A percentile compares a stretch with the other conserved stretches of the same genome.
phyloP scores from a whole-genome alignment of 257 asterid genomes.

The Cruciata laevipes region DNA sequence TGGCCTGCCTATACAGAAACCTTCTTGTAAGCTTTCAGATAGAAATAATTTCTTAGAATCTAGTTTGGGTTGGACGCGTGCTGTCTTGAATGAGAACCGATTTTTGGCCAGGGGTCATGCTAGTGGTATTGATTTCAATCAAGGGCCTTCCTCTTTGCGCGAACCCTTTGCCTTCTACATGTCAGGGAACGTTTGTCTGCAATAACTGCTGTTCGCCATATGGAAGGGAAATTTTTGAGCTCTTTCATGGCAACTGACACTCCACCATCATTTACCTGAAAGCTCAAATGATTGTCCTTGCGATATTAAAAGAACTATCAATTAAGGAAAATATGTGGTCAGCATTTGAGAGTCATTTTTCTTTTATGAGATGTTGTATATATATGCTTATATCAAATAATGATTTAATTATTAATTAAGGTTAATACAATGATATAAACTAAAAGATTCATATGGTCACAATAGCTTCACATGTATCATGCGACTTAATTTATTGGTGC shows the following conservation, averaged over 20 bases:
- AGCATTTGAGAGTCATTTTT: constrained; percentile 42
- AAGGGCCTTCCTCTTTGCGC: constrained; percentile 50
- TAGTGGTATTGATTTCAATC: constrained; percentile 46
- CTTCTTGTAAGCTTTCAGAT: constrained; percentile 57
- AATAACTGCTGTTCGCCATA: constrained; percentile 63
- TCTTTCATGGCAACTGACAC: constrained; percentile 72
- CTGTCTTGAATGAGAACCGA: constrained; percentile 38
- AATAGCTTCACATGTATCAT: no score
- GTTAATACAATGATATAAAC: no score
- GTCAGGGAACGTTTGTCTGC: constrained; percentile 38
- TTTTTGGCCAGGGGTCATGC: constrained; percentile 71
- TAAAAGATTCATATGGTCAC: no score
- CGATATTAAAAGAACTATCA: constrained; percentile 16
- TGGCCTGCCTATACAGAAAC: constrained; percentile 54
- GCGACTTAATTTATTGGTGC: no score
- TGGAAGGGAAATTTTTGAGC: constrained; percentile 70
- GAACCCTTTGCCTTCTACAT: constrained; percentile 55
- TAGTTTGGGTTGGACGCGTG: constrained; percentile 84
- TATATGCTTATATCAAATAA: constrained; percentile 52
- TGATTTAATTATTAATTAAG: no score
- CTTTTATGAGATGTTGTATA: constrained; percentile 44
- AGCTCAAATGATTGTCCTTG: constrained; percentile 28
- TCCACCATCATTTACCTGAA: constrained; percentile 39
- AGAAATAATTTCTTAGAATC: constrained; percentile 28
- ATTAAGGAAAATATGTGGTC: constrained; percentile 32